Base-by-base conservation (phyloP, 495 filamentous ascomycete species). In the Lasiosphaeria ovina region DNA sequence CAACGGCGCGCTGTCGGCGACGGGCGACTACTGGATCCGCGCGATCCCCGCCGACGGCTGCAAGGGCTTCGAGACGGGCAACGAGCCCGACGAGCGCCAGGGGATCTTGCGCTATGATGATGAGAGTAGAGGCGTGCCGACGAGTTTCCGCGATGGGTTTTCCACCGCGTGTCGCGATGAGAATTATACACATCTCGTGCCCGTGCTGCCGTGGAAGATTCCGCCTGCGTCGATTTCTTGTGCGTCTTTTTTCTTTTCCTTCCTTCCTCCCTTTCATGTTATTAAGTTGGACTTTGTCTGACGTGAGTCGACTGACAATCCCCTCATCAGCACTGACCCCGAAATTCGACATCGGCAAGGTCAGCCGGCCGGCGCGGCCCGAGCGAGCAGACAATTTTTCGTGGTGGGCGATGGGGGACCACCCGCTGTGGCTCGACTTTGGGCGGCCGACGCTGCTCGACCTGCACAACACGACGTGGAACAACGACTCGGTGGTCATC, bases 11-110 rank as follows among this genome's bases (percentile, higher is more conserved):
- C 35, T 24, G 31, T 38, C 45, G 3, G 16, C 35, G 5, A 48
- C 59, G 49, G 70, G 63, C 17, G 74, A 80, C 58, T 88, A 84
- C 69, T 89, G 86, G 86, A 61, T 61, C 17, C 5, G 58, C 9
- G 33, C 54, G 0, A 42, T 12, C 0, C 51, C 52, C 3, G 58
- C 58, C 44, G 44, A 47, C 44, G 44, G 44, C 7, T 11, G 52
- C 34, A 61, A 61, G 2, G 55, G 58, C 31, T 48, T 31, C 14
- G 42, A 55, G 42, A 45, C 42, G 5, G 17, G 38, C 6, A 69
- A 33, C 33, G 62, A 54, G 1, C 62, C 62, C 6, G 62, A 64
- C 12, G 31, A 55, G 59, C 59, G 58, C 35, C 55, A 55, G 59
- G 59, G 63, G 14, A 62, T 62, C 17, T 11, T 62, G 3, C 51